Evolutionary conservation across 2,329 filamentous ascomycete genomes (phyloP).

Genomic region (Alternaria ventricosa): DNA sequence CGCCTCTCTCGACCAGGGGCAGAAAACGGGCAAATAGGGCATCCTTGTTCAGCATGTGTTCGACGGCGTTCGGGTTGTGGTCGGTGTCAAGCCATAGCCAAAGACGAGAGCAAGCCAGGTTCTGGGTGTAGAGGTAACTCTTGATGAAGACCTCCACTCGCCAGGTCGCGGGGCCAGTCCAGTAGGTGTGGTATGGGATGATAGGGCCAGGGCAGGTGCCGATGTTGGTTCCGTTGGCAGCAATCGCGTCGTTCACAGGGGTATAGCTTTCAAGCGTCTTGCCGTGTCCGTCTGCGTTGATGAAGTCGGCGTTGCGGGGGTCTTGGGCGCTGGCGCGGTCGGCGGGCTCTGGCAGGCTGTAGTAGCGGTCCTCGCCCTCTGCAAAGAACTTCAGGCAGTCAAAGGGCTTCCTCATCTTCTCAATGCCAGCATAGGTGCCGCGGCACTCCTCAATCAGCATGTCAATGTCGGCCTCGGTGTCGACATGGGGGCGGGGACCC

Average conservation of each 20-base stretch:
- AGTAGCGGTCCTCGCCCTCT: slow-evolving; percentile 58
- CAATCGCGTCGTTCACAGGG: slow-evolving; percentile 44
- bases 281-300: slow-evolving; percentile 51
- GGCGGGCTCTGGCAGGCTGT: slow-evolving; percentile 52
- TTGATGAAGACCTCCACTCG: slow-evolving; percentile 64
- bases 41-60: slow-evolving; percentile 60
- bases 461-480: slow-evolving; percentile 61
- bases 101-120: slow-evolving; percentile 61
- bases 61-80: slow-evolving; percentile 57
- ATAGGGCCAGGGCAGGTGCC: slow-evolving; percentile 63
- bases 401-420: slow-evolving; percentile 62
- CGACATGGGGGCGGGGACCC: slow-evolving; percentile 58
- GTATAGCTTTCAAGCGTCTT: slow-evolving; percentile 49
- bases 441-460: slow-evolving; percentile 61
- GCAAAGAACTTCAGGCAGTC: slow-evolving; percentile 61
- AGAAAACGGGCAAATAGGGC: slow-evolving; percentile 61
- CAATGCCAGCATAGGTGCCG: slow-evolving; percentile 59
- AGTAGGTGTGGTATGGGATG: slow-evolving; percentile 63
- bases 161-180: slow-evolving; percentile 64
- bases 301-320: slow-evolving; percentile 52
- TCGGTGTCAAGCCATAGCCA: slow-evolving; percentile 64
- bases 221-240: slow-evolving; percentile 49
- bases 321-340: slow-evolving; percentile 52
- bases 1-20: slow-evolving; percentile 60
- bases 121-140: slow-evolving; percentile 64